Base-by-base conservation (phyloP, 306 rosid genomes). In the Medicago lupulina region DNA sequence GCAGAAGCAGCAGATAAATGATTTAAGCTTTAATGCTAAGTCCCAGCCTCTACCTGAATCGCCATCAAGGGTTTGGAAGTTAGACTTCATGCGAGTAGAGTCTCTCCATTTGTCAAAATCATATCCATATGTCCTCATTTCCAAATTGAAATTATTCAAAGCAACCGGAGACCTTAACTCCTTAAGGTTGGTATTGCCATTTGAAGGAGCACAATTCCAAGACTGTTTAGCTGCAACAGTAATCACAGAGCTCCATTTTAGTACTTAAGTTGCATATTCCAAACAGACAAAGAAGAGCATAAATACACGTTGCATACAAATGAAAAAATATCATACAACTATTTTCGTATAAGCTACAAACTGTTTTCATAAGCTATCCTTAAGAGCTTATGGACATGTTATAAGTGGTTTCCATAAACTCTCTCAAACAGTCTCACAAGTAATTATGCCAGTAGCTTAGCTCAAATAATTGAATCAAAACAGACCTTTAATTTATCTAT, bases 11-110 rank as follows among this genome's bases (percentile, higher is more conserved):
- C 93, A 3, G 98, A 88, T 78, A 89, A 81, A 16, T 96, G 93
- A n/a, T 88, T 75, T 90, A 47, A 93, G 97, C 75, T 89, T 93
- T 47, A 96, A 78, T 19, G 88, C 98, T 15, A 89, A 75, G 83
- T 93, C 96, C 97, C 97, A 93, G 17, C 97, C 98, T 84, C 92
- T 80, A 73, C 97, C 92, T 4, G 92, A 88, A 68, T 93, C 93
- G 6, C 81, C 82, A 78, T 91, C 93, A 54, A 93, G 93, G 82
- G 86, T 84, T 69, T 76, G 41, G 12, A 89, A 82, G 83, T 89
- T 87, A 0, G 96, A 86, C 77, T 86, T 83, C 31, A 63, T 43
- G 70, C 93, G 88, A 8, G 93, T 90, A 16, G 61, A 57, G 47
- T 88, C 93, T 77, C 92, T 89, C 98, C 98, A 92, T 71, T 75